phyloP scores from a whole-genome alignment of 2,329 filamentous ascomycete species.

The Aureobasidium sp. region DNA sequence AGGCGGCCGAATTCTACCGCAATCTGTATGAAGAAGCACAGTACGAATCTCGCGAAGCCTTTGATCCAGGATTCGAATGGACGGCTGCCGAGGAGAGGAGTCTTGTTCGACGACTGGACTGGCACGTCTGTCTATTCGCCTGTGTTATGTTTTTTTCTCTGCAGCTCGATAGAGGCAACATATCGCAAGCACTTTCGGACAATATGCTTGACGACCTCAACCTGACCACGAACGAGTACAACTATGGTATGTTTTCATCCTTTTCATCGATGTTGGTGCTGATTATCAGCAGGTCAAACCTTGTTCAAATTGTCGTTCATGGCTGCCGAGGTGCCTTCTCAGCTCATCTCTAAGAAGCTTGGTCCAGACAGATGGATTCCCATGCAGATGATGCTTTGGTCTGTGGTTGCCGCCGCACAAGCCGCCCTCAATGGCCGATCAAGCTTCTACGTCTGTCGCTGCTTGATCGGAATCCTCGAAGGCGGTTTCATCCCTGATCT shows the following conservation, averaged over 20 bases:
- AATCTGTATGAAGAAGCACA: constrained; percentile 43
- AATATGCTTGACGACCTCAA: constrained; percentile 21
- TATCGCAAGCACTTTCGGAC: constrained; percentile 21
- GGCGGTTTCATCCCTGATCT: constrained; percentile 16
- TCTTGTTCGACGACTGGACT: constrained; percentile 42
- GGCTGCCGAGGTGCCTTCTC: constrained; percentile 24
- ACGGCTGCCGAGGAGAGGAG: constrained; percentile 49
- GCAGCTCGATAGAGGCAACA: constrained; percentile 23
- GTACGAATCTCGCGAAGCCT: constrained; percentile 55
- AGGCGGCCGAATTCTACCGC: constrained; percentile 48
- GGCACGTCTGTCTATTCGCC: not conserved
- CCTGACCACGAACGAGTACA: constrained; percentile 27
- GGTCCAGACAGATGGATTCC: constrained; percentile 41
- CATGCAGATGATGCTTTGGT: constrained; percentile 31
- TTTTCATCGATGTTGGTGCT: constrained; percentile 21
- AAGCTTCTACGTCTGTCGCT: constrained; percentile 22
- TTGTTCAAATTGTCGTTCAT: constrained; percentile 28
- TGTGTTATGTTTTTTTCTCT: constrained; percentile 8
- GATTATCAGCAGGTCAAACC: not conserved
- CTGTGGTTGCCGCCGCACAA: constrained; percentile 32
- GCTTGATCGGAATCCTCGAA: not conserved
- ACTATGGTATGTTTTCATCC: constrained; percentile 30
- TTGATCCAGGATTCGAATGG: constrained; percentile 52
- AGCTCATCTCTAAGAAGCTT: constrained; percentile 44
- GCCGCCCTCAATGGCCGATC: constrained; percentile 29